Evolutionary conservation across 106 monocot genomes (phyloP), one percentile per base, ranked within the genome.

Genomic region (Allium sativum): DNA sequence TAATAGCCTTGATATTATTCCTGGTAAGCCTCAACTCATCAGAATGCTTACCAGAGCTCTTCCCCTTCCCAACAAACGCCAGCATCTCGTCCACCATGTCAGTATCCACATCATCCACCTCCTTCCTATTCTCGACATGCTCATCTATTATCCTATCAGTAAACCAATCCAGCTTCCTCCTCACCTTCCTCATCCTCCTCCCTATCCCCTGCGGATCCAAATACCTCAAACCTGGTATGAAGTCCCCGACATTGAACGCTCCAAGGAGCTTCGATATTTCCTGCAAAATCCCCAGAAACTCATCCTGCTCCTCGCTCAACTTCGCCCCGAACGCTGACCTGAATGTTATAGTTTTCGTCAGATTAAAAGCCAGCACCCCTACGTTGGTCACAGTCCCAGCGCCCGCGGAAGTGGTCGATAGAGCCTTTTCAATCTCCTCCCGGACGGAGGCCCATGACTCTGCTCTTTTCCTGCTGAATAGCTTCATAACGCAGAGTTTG

Each of bases 221-320:
- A 84, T 75, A 73, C 11, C 55, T 19, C 10, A 93, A 67, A 77
- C 84, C 84, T 0, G 93, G 93, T 16, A 84, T 44, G 68, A 88
- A 84, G 61, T 88, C 93, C 0, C 84, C 84, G 40, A 93, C 22
- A 48, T 78, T 82, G 65, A 88, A 93, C 40, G 79, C 84, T 0
- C 82, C 84, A 45, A 93, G 85, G 0, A 93, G 79, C 73, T 72
- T 82, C 0, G 93, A 93, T 69, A 88, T 79, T 59, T 93, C 93
- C 64, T 84, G 84, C 22, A 93, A 22, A n/a, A 93, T 85, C 8
- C 58, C 56, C 9, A 83, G 66, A 62, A 88, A 80, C 67, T 73
- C 68, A 9, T 70, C 61, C 68, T 84, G 77, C n/a, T 73, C 73
- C 19, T 70, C 65, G 7, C 46, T 8, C 43, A 56, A 18, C 12